These are phyloP conservation scores for Ogataea zsoltii DNA, from an alignment of 805 yeast genomes.

Conservation along the genomic window DNA sequence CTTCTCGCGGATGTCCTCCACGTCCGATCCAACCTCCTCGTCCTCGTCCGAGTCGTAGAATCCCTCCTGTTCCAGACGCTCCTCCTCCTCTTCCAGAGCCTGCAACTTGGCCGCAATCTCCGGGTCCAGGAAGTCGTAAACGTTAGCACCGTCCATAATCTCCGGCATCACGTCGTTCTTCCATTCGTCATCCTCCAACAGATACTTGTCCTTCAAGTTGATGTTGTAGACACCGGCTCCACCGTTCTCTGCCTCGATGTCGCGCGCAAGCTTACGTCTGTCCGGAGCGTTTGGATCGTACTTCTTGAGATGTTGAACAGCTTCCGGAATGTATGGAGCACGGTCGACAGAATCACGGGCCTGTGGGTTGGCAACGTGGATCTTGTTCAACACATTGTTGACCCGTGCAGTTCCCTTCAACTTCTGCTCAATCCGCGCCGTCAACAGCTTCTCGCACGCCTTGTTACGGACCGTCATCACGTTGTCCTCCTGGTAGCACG, in stretches of 20 bases:
- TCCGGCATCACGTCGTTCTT: conserved; percentile 97
- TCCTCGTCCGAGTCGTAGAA: conserved; percentile 88
- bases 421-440: conserved; percentile 95
- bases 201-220: conserved; percentile 87
- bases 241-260: conserved; percentile 91
- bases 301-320: conserved; percentile 56
- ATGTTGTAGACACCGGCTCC: conserved; percentile 98
- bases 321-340: conserved; percentile 80
- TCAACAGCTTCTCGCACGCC: conserved; percentile 95
- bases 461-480: conserved; percentile 94
- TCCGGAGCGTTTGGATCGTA: conserved; percentile 81
- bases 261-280: conserved; percentile 79
- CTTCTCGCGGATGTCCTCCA: conserved; percentile 73
- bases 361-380: conserved; percentile 90
- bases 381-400: conserved; percentile 85
- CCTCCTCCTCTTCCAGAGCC: conserved; percentile 97
- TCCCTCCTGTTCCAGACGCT: conserved; percentile 88
- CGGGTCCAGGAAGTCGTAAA: conserved; percentile 95
- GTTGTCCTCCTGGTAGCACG: conserved; percentile 92
- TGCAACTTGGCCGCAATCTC: conserved; percentile 92
- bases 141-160: conserved; percentile 92
- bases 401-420: conserved; percentile 90
- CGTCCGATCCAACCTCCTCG: conserved; percentile 60
- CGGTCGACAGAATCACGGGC: conserved; percentile 85
- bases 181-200: conserved; percentile 96